Evolutionary conservation across 495 filamentous ascomycete genomes (phyloP), one percentile per base, ranked within the genome.

Genomic region (Neurospora africana): DNA sequence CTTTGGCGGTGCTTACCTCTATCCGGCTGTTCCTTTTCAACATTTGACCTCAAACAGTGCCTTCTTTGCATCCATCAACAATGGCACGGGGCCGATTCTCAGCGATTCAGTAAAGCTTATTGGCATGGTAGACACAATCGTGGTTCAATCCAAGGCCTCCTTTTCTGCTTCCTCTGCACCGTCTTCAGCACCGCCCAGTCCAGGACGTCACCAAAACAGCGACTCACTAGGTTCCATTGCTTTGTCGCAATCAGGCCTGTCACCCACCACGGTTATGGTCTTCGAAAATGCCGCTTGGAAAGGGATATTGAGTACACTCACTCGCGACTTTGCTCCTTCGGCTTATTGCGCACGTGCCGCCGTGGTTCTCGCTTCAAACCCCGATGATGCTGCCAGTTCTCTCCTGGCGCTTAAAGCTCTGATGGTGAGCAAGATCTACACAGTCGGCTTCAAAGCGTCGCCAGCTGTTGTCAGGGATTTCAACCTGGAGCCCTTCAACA

Each of bases 271-370:
- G 30, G 83, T 82, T 8, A 85, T 93, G 39, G 79, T 93, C 21
- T 90, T 92, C 67, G 91, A 94, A 74, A 95, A 94, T 70, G 89
- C 91, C 36, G 89, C 88, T 4, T 94, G 92, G 92, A 93, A 92
- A 75, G 92, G 91, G 10, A 94, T 95, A 68, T 85, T 92, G 38
- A 91, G 90, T 38, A 93, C 91, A 1, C 82, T 95, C 41, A 93
- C 89, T 4, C 87, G 91, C 13, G 92, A 94, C 75, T 90, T 93
- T 74, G 91, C 93, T 0, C 92, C 92, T 1, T 93, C 91, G 6
- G 92, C 92, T 1, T 95, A 94, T 79, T 86, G 85, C 43, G 89
- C 87, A 33, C 88, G 91, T 27, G 88, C 91, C 10, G 92, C 91
- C 3, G 88, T 95, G 39, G 86, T 95, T 21, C 79, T 94, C 4